phyloP scores from a whole-genome alignment of 2,329 filamentous ascomycete species.

The Hortaea werneckii region DNA sequence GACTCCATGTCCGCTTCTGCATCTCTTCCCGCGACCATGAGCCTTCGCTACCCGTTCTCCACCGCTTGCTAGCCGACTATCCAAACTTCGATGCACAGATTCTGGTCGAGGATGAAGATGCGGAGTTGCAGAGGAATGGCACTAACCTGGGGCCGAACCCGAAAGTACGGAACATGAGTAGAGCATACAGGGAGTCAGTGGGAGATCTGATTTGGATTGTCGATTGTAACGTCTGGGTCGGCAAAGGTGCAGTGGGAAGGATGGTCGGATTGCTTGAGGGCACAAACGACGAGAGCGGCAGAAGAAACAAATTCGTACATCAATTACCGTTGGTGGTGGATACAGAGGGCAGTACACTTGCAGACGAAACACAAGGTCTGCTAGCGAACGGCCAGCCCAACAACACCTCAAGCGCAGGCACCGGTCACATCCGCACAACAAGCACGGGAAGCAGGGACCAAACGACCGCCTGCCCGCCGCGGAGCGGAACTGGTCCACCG shows the following conservation, averaged over 20 bases:
- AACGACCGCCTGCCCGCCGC: constrained; percentile 5
- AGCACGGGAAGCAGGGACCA: constrained; percentile 11
- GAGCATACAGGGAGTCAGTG: constrained; percentile 79
- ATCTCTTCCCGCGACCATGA: constrained; percentile 59
- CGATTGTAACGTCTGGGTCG: constrained; percentile 94
- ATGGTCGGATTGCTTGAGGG: constrained; percentile 86
- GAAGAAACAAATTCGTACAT: constrained; percentile 78
- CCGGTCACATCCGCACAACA: constrained; percentile 12
- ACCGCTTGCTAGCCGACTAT: constrained; percentile 63
- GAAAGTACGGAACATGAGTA: constrained; percentile 96
- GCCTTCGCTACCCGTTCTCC: constrained; percentile 64
- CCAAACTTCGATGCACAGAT: constrained; percentile 60
- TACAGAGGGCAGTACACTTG: constrained; percentile 28
- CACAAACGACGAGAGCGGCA: constrained; percentile 33
- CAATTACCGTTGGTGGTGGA: constrained; percentile 88
- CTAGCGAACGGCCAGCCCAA: constrained; percentile 1
- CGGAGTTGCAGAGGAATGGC: constrained; percentile 48
- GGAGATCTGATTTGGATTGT: constrained; percentile 88
- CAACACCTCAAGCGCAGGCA: background rate
- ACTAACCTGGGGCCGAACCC: constrained; percentile 74
- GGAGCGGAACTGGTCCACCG: constrained; percentile 15
- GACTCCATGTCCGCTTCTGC: constrained; percentile 73
- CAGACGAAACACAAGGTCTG: constrained; percentile 16
- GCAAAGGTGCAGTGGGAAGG: constrained; percentile 64
- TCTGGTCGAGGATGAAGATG: constrained; percentile 73